Evolutionary conservation across 2,329 filamentous ascomycete genomes (phyloP), one percentile per base, ranked within the genome.

Genomic region (Ophiostoma fasciatum): DNA sequence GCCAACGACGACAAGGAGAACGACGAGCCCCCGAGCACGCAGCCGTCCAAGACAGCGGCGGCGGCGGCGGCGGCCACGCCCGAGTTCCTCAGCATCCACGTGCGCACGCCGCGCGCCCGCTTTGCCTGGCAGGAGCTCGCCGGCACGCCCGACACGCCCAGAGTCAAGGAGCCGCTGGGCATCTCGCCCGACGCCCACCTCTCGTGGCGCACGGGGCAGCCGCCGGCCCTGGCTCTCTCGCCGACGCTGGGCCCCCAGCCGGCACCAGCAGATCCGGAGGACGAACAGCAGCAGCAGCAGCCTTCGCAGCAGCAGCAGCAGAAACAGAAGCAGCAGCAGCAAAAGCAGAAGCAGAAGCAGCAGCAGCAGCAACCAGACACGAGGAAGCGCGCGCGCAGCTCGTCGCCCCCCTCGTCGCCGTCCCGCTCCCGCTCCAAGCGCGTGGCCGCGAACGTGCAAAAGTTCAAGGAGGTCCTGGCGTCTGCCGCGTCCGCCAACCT

Each of bases 361-460:
- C 60, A 57, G 59, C 48, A 62, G 41, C 63, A 56, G 48, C 63
- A n/a, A n/a, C n/a, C n/a, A n/a, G n/a, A n/a, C n/a, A n/a, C 63
- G 42, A 70, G 64, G 46, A 87, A 85, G 53, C 69, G 82, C 38
- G 74, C 77, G 13, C 69, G 74, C 46, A 85, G 78, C 56, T 83
- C 80, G 11, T 85, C 82, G 1, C 80, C 81, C 1, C 58, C 66
- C 2, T 76, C 75, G 5, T 85, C 81, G 2, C 79, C 82, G 1
- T 64, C 68, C 31, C 42, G 56, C 13, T 58, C 67, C 12, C 64
- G 60, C 34, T 47, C 56, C 6, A 55, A 52, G 19, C 58, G 60
- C 1, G 61, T 63, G 7, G 49, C 65, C 0, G 59, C 77, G 42
- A 72, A 80, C 46, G 57, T 76, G 27, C 67, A 72, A 48, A 64